phyloP scores from a whole-genome alignment of 2,329 filamentous ascomycete species.

The Pseudogymnoascus sp. region DNA sequence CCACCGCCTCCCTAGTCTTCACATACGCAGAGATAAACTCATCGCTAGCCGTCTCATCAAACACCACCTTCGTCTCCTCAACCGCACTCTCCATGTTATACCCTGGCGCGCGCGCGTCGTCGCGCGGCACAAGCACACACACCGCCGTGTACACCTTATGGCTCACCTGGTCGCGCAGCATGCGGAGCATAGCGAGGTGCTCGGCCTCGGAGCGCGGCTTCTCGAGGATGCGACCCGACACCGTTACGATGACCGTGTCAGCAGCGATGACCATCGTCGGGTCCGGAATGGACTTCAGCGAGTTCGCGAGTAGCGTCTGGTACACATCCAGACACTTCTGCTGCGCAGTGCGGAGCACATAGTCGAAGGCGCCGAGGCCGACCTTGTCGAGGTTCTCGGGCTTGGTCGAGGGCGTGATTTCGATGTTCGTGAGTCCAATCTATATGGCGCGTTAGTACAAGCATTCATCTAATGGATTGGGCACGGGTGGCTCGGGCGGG shows the following conservation, averaged over 20 bases:
- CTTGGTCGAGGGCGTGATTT: conserved; percentile 74
- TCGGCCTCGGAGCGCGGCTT: conserved; percentile 78
- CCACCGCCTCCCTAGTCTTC: conserved; percentile 79
- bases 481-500: not conserved
- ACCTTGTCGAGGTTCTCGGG: conserved; percentile 80
- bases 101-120: conserved; percentile 73
- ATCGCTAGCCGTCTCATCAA: conserved; percentile 68
- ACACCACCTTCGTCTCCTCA: conserved; percentile 87
- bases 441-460: conserved; percentile 31
- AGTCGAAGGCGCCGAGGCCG: conserved; percentile 71
- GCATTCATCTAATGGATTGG: not conserved
- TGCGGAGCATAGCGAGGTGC: conserved; percentile 76
- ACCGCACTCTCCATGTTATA: conserved; percentile 76
- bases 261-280: conserved; percentile 81
- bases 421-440: conserved; percentile 73
- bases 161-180: conserved; percentile 65
- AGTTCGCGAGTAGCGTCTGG: conserved; percentile 32
- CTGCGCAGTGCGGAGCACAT: conserved; percentile 79
- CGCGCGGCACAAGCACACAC: conserved; percentile 72
- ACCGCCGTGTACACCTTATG: conserved; percentile 86
- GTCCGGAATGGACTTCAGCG: conserved; percentile 42
- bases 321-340: conserved; percentile 73
- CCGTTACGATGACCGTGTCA: conserved; percentile 80
- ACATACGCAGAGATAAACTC: conserved; percentile 74
- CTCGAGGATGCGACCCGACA: conserved; percentile 72